phyloP scores from a whole-genome alignment of 2,329 filamentous ascomycete genomes.

The Colletotrichum sp. region DNA sequence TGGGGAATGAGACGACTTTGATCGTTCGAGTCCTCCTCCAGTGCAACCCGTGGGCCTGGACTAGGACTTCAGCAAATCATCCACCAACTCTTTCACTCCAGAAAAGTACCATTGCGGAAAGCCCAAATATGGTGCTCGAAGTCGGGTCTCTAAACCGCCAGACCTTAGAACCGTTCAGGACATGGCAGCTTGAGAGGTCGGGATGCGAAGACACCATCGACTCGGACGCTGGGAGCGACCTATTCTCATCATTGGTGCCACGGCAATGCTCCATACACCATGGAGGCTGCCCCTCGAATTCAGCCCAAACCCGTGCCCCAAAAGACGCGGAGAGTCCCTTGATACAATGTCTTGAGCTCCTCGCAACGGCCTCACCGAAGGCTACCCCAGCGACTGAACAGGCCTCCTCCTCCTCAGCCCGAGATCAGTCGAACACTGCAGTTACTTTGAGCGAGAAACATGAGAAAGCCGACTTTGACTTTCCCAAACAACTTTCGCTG shows the following conservation, averaged over 20 bases:
- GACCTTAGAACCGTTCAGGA: slow-evolving; percentile 9
- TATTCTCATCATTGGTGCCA: neutral
- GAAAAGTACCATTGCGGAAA: neutral
- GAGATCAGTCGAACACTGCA: neutral
- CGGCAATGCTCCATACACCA: neutral
- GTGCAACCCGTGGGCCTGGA: neutral
- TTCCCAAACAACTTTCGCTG: neutral
- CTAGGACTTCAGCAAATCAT: neutral
- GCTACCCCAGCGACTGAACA: neutral
- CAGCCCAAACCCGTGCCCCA: neutral
- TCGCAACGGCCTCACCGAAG: neutral
- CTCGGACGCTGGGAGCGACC: neutral
- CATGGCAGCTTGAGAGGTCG: neutral
- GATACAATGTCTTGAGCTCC: neutral
- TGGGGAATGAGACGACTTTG: neutral
- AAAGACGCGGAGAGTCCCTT: neutral
- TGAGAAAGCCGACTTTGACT: neutral
- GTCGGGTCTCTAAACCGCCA: slow-evolving; percentile 10
- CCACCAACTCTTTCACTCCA: neutral
- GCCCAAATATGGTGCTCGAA: slow-evolving; percentile 12
- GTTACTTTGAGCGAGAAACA: neutral
- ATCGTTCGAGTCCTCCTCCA: neutral
- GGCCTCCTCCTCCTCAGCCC: neutral
- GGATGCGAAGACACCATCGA: neutral
- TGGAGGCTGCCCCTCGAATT: neutral